Evolutionary conservation across 371 early-diverging fungal genomes (phyloP).

Genomic region (Aphelidium insulamus): DNA sequence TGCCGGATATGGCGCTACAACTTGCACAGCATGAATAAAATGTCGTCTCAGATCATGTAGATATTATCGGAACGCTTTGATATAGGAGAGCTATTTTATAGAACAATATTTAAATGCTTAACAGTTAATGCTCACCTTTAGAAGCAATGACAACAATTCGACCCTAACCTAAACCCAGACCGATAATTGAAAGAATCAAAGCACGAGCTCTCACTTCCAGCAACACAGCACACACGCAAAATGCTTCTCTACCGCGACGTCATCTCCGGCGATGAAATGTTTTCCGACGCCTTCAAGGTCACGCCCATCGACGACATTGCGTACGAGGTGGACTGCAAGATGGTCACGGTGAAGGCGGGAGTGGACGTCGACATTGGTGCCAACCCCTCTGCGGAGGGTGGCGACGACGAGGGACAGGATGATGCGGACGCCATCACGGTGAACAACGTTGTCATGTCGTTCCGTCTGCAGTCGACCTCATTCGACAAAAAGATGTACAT

Average conservation of each 20-base stretch:
- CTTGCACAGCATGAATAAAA: too few species aligned
- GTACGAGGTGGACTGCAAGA: conserved; percentile 59
- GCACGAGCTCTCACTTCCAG: too few species aligned
- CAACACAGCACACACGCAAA: conserved; percentile 4
- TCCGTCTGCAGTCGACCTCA: conserved; percentile 42
- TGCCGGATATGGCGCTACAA: too few species aligned
- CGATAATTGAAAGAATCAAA: too few species aligned
- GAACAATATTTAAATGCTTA: too few species aligned
- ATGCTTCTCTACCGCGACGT: conserved; percentile 42
- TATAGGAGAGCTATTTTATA: too few species aligned
- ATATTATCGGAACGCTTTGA: too few species aligned
- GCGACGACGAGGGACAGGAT: conserved; percentile 27
- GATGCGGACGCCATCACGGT: conserved; percentile 34
- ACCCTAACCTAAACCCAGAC: too few species aligned
- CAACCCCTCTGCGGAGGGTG: conserved; percentile 79
- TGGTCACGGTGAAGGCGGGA: conserved; percentile 36
- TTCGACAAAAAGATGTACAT: conserved; percentile 86
- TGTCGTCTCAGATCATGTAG: too few species aligned
- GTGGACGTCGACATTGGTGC: conserved; percentile 73
- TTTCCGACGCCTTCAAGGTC: conserved; percentile 69
- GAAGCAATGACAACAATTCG: too few species aligned
- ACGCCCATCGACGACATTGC: conserved; percentile 38
- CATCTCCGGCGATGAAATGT: conserved; percentile 56
- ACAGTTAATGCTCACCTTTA: too few species aligned
- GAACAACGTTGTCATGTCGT: conserved; percentile 70